These are phyloP conservation scores for Cystobasidium onofrii DNA, from an alignment of 768 basidiomycete species.

Conservation along the genomic window DNA sequence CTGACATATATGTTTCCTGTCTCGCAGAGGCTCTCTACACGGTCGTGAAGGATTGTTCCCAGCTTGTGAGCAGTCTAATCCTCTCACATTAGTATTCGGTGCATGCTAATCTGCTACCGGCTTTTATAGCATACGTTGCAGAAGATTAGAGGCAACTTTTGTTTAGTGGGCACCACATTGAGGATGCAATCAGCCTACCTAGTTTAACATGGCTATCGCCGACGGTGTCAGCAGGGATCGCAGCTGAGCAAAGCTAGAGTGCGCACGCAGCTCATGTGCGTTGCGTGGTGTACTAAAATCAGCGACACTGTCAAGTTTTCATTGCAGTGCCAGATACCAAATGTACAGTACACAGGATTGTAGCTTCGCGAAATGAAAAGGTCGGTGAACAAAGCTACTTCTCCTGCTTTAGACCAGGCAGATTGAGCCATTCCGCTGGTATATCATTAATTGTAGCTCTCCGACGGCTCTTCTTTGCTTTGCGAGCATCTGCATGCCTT, in stretches of 20 bases:
- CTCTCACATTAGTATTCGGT: neutral
- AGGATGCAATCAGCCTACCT: too few relatives aligned
- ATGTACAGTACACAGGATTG: too few relatives aligned
- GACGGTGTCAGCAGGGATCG: too few relatives aligned
- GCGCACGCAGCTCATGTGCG: too few relatives aligned
- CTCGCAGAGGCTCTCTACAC: neutral
- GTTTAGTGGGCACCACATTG: too few relatives aligned
- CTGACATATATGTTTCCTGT: neutral
- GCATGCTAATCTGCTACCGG: neutral
- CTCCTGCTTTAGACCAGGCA: neutral
- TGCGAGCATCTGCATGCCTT: slow-evolving; percentile 7
- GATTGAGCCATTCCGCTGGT: slow-evolving; percentile 22
- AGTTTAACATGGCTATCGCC: too few relatives aligned
- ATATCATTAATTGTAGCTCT: slow-evolving; percentile 15
- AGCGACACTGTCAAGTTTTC: too few relatives aligned
- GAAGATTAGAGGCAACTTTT: slow-evolving; percentile 17
- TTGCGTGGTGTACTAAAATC: too few relatives aligned
- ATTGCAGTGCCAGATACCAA: too few relatives aligned
- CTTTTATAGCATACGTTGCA: slow-evolving; percentile 8
- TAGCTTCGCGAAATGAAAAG: too few relatives aligned
- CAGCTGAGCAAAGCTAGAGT: too few relatives aligned
- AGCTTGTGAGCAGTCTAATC: neutral
- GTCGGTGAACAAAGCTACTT: neutral
- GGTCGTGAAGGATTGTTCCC: slow-evolving; percentile 25
- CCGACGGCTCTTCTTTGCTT: slow-evolving; percentile 11